Evolutionary conservation across 768 basidiomycete species (phyloP).

Genomic region (Pleurotus citrinopileatus): DNA sequence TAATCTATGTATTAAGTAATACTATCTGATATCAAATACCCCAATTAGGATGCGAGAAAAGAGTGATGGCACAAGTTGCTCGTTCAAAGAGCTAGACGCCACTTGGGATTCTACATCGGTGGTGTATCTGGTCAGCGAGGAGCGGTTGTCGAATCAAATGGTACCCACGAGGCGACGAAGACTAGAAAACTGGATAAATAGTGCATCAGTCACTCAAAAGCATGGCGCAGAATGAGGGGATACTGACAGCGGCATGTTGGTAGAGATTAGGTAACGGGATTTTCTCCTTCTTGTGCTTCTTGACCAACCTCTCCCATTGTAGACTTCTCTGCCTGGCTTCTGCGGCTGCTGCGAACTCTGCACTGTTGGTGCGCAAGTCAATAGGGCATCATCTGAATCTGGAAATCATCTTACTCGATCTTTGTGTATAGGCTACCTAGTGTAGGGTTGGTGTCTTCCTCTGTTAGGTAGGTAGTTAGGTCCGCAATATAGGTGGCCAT

Average conservation of each 20-base stretch:
- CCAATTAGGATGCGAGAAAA: too few species aligned
- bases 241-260: slow-evolving; percentile 1
- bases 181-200: not conserved
- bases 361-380: too few species aligned
- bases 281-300: not conserved
- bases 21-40: too few species aligned
- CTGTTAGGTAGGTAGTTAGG: too few species aligned
- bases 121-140: not conserved
- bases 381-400: too few species aligned
- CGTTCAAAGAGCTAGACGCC: not conserved
- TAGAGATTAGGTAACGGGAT: not conserved
- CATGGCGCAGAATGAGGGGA: not conserved
- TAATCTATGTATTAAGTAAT: too few species aligned
- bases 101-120: not conserved
- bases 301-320: not conserved
- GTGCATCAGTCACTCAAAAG: not conserved
- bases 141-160: not conserved
- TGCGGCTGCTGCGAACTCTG: too few species aligned
- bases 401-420: too few species aligned
- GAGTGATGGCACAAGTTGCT: too few species aligned
- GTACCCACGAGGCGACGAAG: not conserved
- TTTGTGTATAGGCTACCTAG: too few species aligned
- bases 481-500: too few species aligned
- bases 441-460: too few species aligned
- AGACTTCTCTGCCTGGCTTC: not conserved